Base-by-base conservation (phyloP, 768 basidiomycete genomes). In the Collybia sp. region DNA sequence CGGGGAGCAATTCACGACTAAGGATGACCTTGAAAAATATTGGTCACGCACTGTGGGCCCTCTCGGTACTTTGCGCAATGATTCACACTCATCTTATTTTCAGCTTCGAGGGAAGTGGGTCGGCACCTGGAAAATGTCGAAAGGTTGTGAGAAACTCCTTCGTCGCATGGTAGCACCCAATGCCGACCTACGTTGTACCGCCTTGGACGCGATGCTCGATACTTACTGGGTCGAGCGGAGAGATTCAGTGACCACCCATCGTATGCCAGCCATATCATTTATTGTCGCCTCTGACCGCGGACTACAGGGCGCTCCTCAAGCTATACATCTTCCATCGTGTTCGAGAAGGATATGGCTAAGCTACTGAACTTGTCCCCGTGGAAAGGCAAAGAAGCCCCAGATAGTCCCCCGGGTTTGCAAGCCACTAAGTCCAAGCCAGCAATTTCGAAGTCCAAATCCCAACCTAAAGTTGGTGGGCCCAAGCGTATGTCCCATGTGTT, bases 31-130 rank as follows among this genome's bases (percentile, higher is more conserved):
- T 18, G 85, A 91, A 59, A 75, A 75, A 44, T 99, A 99, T 61
- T 95, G 90, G 85, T 69, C 78, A 37, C 79, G 92, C 13, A 93
- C 93, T 2, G 83, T 83, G 48, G 32, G 79, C 64, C 3, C 12
- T 35, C 30, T 44, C 20, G 5, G 38, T 13, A 5, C 20, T 8
- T n/a, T n/a, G n/a, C n/a, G 25, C 31, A 35, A 18, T 32, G 20
- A 6, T n/a, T 25, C 15, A 37, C 2, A 30, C 17, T 37, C 12
- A 41, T 17, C 35, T n/a, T 30, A 1, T 38, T 44, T 31, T 6
- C 40, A 87, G 83, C 69, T 88, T 49, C 76, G 78, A 2, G 93
- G 93, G 10, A 83, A 82, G 58, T 97, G 93, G 93, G 74, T 93
- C 11, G 93, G 93, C 34, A 75, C 70, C 30, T 89, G 88, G 82